phyloP scores from a whole-genome alignment of 257 asterid species.

The Solanum sitiens region DNA sequence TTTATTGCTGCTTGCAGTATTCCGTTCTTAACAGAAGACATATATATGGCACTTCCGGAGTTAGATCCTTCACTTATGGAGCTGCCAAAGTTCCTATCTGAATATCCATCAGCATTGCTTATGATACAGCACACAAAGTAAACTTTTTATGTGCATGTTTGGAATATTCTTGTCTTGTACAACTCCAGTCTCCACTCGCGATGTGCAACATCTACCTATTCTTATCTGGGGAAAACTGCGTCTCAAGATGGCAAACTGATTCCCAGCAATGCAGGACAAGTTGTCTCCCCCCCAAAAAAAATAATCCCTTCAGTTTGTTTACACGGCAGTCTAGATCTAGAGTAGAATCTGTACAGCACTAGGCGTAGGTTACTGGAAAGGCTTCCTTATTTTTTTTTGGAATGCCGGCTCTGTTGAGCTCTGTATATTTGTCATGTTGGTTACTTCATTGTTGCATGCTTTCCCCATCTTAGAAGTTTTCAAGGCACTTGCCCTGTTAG shows the following conservation, averaged over 20 bases:
- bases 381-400: conserved; percentile 14
- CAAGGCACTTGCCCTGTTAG: not conserved
- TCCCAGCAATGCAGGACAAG: not conserved
- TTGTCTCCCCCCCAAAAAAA: not conserved
- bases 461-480: not conserved
- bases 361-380: conserved; percentile 9
- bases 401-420: conserved; percentile 28
- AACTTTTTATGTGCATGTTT: not conserved
- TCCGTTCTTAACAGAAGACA: conserved; percentile 96
- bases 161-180: not conserved
- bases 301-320: conserved; percentile 6
- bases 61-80: conserved; percentile 68
- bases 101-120: conserved; percentile 59
- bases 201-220: not conserved
- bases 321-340: conserved; percentile 25
- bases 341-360: conserved; percentile 20
- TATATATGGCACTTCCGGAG: conserved; percentile 91
- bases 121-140: conserved; percentile 39
- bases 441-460: not conserved
- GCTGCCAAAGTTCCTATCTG: conserved; percentile 62
- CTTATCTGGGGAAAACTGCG: not conserved
- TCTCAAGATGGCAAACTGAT: conserved; percentile 13
- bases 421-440: conserved; percentile 20
- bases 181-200: not conserved
- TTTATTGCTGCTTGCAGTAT: conserved; percentile 41